These are phyloP conservation scores for Aspergillus conjunctus DNA, from an alignment of 495 filamentous ascomycete genomes.

Conservation along the genomic window DNA sequence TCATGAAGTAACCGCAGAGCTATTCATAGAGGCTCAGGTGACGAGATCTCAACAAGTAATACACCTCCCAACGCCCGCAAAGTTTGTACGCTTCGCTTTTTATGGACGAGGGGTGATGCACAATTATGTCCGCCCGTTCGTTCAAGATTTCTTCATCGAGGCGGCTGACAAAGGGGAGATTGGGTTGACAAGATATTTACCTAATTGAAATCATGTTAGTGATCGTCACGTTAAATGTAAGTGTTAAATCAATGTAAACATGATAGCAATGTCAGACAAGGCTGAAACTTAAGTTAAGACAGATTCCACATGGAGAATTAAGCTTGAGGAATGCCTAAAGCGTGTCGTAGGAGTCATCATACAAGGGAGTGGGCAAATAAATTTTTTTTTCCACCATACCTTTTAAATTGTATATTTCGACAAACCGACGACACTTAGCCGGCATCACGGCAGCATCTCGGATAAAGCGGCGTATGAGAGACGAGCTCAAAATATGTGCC, in stretches of 20 bases:
- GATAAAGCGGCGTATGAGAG: slow-evolving; percentile 9
- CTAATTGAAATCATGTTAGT: slow-evolving; percentile 51
- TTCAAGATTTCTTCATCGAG: slow-evolving; percentile 89
- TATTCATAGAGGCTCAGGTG: slow-evolving; percentile 68
- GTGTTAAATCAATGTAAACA: slow-evolving; percentile 31
- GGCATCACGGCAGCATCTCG: neutral
- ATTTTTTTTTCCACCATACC: slow-evolving; percentile 20
- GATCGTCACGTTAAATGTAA: slow-evolving; percentile 25
- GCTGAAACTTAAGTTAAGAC: slow-evolving; percentile 89
- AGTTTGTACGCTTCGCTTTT: slow-evolving; percentile 86
- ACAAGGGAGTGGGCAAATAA: slow-evolving; percentile 30
- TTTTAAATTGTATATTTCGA: slow-evolving; percentile 24
- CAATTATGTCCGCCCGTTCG: slow-evolving; percentile 98
- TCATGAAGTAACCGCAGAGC: slow-evolving; percentile 12
- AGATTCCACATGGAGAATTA: slow-evolving; percentile 86
- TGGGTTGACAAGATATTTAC: slow-evolving; percentile 51
- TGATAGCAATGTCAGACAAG: slow-evolving; percentile 78
- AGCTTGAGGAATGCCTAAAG: slow-evolving; percentile 98
- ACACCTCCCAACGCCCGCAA: slow-evolving; percentile 67
- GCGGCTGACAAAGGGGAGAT: slow-evolving; percentile 26
- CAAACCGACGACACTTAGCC: neutral
- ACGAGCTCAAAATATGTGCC: neutral
- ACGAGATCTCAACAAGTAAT: slow-evolving; percentile 98
- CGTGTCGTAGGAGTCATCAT: slow-evolving; percentile 85
- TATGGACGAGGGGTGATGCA: slow-evolving; percentile 63